Percentiles rank a stretch among this genome's conserved stretches.
These are phyloP conservation scores for Apiospora marii DNA, from an alignment of 2,329 filamentous ascomycete genomes.

Conservation along the genomic window DNA sequence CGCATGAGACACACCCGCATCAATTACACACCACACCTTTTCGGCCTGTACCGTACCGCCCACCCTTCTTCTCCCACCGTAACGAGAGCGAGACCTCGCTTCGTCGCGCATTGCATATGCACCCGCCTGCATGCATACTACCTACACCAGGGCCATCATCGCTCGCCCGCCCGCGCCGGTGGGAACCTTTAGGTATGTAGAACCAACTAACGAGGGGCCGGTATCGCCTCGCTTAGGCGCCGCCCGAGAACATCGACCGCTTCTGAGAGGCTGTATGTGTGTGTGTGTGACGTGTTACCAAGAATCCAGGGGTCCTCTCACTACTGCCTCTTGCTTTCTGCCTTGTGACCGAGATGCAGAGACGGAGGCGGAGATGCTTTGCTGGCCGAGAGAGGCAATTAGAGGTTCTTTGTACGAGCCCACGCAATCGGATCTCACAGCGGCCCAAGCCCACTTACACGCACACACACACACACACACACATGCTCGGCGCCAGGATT, in stretches of 20 bases:
- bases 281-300: constrained; percentile 9
- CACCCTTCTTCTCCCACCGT: background rate
- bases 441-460: background rate
- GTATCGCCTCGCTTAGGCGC: background rate
- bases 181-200: background rate
- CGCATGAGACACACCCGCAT: background rate
- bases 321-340: background rate
- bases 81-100: background rate
- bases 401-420: background rate
- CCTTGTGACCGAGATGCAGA: too few species aligned
- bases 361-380: background rate
- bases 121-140: background rate
- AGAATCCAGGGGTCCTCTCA: background rate
- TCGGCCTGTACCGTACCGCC: constrained; percentile 1
- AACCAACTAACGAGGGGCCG: background rate
- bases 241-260: background rate
- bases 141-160: background rate
- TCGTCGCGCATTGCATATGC: background rate
- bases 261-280: background rate
- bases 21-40: background rate
- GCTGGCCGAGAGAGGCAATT: background rate
- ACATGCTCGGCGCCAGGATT: background rate
- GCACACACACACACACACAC: too few species aligned
- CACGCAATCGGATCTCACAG: background rate
- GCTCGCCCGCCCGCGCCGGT: background rate